Evolutionary conservation across 2,329 filamentous ascomycete species (phyloP), one percentile per base, ranked within the genome.

Genomic region (Calonectria hongkongensis): DNA sequence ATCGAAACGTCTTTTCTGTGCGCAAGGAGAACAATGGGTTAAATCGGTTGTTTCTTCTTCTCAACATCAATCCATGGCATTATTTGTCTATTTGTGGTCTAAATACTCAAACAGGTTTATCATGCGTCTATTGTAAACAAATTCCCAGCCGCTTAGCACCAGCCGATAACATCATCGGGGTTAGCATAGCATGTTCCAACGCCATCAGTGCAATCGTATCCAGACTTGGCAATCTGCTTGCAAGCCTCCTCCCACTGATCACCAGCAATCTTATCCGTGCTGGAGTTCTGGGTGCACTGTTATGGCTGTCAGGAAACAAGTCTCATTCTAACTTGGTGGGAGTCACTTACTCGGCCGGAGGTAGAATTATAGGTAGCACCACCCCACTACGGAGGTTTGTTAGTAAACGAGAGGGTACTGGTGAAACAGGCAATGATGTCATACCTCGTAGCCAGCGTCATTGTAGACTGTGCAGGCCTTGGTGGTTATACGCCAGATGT

Each of bases 181-280:
- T 73, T 30, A 0, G 76, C 75, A 4, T 66, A 78, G 70, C 76
- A 78, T 12, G 70, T 78, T 36, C 76, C 76, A 4, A 66, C 28
- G 21, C 76, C 76, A 48, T 78, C 75, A 0, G 76, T 68, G 3
- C 76, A 78, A 0, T 47, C 50, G 18, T 76, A 78, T 1, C 76
- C 76, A 30, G 68, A 58, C 15, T 70, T 33, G 0, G 76, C 75
- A 18, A 75, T 70, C 50, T 78, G 51, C 13, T 47, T 70, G 62
- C 76, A 78, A 2, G 76, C 75, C 5, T 73, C 76, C 66, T 78
- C 76, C 76, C 76, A 78, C 27, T 78, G 30, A 2, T 78, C 71
- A n/a, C 76, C 76, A 1, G 65, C 76, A n/a, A 78, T n/a, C 8
- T 73, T 33, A 2, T 70, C 76, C 6, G 74, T 74, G 1, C 71